These are phyloP conservation scores for Tetraselmis chui DNA, from an alignment of 139 green algal species.

Conservation along the genomic window DNA sequence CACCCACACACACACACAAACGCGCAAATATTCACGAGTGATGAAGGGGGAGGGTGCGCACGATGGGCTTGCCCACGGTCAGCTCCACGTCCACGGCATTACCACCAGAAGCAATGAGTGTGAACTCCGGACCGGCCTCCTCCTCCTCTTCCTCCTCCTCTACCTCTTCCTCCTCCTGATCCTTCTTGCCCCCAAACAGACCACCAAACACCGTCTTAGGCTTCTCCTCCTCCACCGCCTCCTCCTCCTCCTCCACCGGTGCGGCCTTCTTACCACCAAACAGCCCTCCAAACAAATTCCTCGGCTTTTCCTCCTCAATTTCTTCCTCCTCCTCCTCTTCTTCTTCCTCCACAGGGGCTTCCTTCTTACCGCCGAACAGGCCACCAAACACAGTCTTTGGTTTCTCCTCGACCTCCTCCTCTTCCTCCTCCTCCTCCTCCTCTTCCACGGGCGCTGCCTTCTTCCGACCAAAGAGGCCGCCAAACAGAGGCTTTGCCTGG, in stretches of 20 bases:
- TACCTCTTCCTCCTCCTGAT: neutral
- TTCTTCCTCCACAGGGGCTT: neutral
- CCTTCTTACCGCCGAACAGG: neutral
- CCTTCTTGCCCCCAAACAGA: neutral
- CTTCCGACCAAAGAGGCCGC: too few species aligned
- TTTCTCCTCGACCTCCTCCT: neutral
- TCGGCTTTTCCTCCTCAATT: neutral
- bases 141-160: neutral
- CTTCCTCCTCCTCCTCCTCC: slow-evolving; percentile 6
- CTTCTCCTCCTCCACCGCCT: slow-evolving; percentile 1
- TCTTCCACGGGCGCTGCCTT: neutral
- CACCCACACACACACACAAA: too few species aligned
- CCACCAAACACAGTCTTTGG: neutral
- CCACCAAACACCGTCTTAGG: neutral
- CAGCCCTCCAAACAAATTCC: neutral
- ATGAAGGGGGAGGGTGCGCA: neutral
- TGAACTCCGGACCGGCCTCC: neutral
- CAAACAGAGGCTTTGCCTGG: too few species aligned
- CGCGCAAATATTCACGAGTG: too few species aligned
- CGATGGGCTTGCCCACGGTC: neutral
- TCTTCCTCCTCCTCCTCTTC: slow-evolving; percentile 5
- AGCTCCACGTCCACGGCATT: neutral
- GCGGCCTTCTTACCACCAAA: neutral
- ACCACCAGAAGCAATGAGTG: neutral
- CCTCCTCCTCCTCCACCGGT: neutral